Evolutionary conservation across 495 filamentous ascomycete genomes (phyloP).

Genomic region (Hypomontagnella submonticulosa): DNA sequence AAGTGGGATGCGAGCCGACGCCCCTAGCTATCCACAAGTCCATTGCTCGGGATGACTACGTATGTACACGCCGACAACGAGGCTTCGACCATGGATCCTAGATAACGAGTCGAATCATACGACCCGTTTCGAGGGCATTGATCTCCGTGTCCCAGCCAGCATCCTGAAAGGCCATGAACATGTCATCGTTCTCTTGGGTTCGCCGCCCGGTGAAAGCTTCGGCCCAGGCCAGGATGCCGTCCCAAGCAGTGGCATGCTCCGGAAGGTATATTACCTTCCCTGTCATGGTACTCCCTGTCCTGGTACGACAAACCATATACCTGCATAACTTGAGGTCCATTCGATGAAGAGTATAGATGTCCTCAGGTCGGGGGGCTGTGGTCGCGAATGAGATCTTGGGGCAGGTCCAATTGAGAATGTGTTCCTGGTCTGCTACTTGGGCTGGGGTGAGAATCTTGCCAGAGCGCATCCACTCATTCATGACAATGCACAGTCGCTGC

Average conservation of each 20-base stretch:
- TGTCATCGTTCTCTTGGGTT: no score
- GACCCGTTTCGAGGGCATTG: slow-evolving; percentile 57
- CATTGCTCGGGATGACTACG: no score
- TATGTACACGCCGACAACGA: no score
- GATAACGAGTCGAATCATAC: slow-evolving; percentile 36
- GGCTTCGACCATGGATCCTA: no score
- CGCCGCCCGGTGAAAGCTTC: slow-evolving; percentile 67
- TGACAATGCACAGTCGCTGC: slow-evolving; percentile 84
- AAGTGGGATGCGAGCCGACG: no score
- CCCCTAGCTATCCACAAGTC: no score
- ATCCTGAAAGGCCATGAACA: slow-evolving; percentile 42
- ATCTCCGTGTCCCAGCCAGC: slow-evolving; percentile 60
- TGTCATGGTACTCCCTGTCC: no score
- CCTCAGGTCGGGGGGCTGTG: slow-evolving; percentile 10
- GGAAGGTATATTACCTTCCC: slow-evolving; percentile 67
- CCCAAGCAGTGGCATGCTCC: slow-evolving; percentile 57
- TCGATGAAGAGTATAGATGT: slow-evolving; percentile 34
- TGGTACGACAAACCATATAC: no score
- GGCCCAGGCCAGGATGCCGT: slow-evolving; percentile 76
- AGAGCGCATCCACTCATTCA: slow-evolving; percentile 66
- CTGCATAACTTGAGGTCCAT: no score
- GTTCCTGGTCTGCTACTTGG: slow-evolving; percentile 72
- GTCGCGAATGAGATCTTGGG: slow-evolving; percentile 50
- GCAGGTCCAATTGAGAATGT: slow-evolving; percentile 72
- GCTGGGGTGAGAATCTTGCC: slow-evolving; percentile 65